Percentiles rank a stretch among this genome's conserved stretches.
These are phyloP conservation scores for Trichoderma sp. DNA, from an alignment of 2,329 filamentous ascomycete genomes.

Conservation along the genomic window DNA sequence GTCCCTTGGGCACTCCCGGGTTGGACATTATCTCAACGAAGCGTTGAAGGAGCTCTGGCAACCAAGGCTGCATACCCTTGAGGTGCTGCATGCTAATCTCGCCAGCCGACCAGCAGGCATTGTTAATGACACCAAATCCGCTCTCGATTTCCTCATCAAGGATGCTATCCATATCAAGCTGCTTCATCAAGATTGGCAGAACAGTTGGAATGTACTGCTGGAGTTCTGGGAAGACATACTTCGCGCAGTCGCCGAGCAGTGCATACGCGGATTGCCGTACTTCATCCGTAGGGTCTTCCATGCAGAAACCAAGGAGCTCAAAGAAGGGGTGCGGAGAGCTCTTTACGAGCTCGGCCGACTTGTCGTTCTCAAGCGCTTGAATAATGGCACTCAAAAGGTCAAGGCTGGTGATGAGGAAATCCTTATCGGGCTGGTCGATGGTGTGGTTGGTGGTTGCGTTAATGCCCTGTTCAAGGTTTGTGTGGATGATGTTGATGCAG, in stretches of 20 bases:
- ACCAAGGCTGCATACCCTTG: slow-evolving; percentile 73
- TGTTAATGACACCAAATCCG: slow-evolving; percentile 92
- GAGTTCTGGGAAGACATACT: slow-evolving; percentile 84
- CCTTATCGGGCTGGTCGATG: slow-evolving; percentile 85
- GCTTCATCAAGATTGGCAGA: slow-evolving; percentile 79
- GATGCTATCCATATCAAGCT: slow-evolving; percentile 79
- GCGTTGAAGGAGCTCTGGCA: slow-evolving; percentile 73
- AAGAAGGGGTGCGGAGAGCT: slow-evolving; percentile 82
- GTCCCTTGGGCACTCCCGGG: slow-evolving; percentile 78
- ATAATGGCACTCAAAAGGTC: slow-evolving; percentile 92
- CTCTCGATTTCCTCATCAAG: slow-evolving; percentile 79
- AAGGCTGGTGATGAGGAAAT: slow-evolving; percentile 93
- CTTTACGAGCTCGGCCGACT: slow-evolving; percentile 75
- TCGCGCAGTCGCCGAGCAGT: slow-evolving; percentile 89
- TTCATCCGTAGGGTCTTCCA: slow-evolving; percentile 88
- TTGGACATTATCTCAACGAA: slow-evolving; percentile 83
- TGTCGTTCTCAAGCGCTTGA: slow-evolving; percentile 75
- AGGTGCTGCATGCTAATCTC: slow-evolving; percentile 85
- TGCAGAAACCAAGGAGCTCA: slow-evolving; percentile 84
- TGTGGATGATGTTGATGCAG: slow-evolving; percentile 88
- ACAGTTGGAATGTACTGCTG: slow-evolving; percentile 72
- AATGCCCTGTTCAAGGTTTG: slow-evolving; percentile 81
- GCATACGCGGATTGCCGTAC: slow-evolving; percentile 96
- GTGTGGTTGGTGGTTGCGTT: slow-evolving; percentile 67
- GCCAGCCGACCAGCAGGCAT: slow-evolving; percentile 94